These are phyloP conservation scores for Mycena rebaudengoi DNA, from an alignment of 768 basidiomycete genomes.

Conservation along the genomic window DNA sequence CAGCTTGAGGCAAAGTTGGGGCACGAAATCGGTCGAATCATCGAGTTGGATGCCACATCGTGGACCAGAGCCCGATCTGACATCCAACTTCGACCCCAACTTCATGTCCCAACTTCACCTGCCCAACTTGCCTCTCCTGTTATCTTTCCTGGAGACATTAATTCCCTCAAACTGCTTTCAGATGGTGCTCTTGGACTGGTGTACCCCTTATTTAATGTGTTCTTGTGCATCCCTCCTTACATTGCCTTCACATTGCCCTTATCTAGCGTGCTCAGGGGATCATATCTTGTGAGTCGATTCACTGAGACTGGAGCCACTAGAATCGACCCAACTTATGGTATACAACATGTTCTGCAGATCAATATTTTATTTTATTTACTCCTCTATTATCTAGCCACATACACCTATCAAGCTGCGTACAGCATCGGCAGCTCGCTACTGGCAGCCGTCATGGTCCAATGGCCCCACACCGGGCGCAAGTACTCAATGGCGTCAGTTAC, in stretches of 20 bases:
- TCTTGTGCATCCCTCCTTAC: slow-evolving; percentile 29
- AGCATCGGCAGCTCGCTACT: slow-evolving; percentile 65
- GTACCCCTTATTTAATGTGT: slow-evolving; percentile 65
- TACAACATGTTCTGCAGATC: slow-evolving; percentile 37
- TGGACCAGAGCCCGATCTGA: no score
- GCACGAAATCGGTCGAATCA: no score
- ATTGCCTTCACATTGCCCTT: background rate
- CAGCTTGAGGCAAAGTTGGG: no score
- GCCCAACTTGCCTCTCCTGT: no score
- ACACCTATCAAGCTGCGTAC: slow-evolving; percentile 49
- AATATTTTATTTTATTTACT: background rate
- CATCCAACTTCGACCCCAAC: no score
- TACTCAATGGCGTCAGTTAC: slow-evolving; percentile 25
- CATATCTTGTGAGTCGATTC: slow-evolving; percentile 14
- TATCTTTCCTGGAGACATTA: no score
- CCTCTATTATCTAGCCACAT: slow-evolving; percentile 19
- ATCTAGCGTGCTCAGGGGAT: slow-evolving; percentile 37
- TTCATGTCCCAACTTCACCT: no score
- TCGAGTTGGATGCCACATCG: no score
- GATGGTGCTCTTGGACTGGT: slow-evolving; percentile 64
- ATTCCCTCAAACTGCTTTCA: slow-evolving; percentile 25
- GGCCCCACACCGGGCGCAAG: slow-evolving; percentile 24
- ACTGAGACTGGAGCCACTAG: background rate
- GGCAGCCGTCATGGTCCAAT: slow-evolving; percentile 50
- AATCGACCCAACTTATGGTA: slow-evolving; percentile 45